Evolutionary conservation across 139 green algal genomes (phyloP), one percentile per base, ranked within the genome.

Genomic region (Tetradesmus lagerheimii): DNA sequence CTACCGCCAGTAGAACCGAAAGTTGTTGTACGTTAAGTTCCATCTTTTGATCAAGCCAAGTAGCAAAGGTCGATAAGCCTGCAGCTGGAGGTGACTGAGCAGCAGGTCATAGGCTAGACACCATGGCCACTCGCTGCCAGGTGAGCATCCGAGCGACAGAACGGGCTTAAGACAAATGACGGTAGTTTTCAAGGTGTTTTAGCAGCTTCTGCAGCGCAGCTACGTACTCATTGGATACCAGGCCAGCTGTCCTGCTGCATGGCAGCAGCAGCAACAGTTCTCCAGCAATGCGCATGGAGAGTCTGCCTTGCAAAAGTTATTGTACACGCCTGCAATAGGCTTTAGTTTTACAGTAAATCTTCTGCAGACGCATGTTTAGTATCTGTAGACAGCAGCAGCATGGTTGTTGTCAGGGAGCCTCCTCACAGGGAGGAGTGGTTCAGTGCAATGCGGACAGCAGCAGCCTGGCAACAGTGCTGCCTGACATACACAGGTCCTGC

Each of bases 101-200:
- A 71, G 57, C 57, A 71, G 57, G 57, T 71, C 57, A 31, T 71
- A 71, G 57, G 57, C 57, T 31, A 71, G 57, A 71, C 75, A 80
- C 18, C 81, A 87, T 87, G 81, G 81, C 81, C 8, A 87, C 81
- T 23, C 81, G 81, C 34, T 87, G 81, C 35, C 81, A 87, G 81
- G 81, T 87, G 34, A 77, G 81, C 75, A 80, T 43, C 8, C 9
- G 75, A n/a, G 34, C 4, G 75, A 11, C 39, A n/a, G 0, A 0
- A 50, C 35, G 23, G 75, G 35, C 34, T 50, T 31, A 34, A 5
- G 18, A n/a, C 2, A 18, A 9, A 9, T 71, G 57, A 0, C 0
- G 57, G 20, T 31, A 9, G 57, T 31, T 71, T 71, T 57, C 1
- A 9, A 57, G 57, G 1, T 71, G 57, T 31, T 2, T 20, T 62